These are phyloP conservation scores for Solanum hybrid DNA, from an alignment of 305 asterid species.

Conservation along the genomic window DNA sequence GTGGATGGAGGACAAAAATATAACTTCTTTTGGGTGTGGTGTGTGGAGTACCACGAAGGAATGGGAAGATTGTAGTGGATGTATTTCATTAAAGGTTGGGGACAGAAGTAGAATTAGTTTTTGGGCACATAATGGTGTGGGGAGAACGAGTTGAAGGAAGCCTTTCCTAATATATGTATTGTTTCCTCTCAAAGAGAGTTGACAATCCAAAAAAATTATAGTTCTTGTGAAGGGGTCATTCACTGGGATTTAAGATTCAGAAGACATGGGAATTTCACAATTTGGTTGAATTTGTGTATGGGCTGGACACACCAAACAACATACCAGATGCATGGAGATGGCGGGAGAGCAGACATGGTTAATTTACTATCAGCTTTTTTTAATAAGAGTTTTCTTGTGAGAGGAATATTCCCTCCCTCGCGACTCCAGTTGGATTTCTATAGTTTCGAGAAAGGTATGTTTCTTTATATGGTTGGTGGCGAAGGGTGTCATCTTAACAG, in stretches of 20 bases:
- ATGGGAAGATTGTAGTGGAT: background rate
- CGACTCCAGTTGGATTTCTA: background rate
- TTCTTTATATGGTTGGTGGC: background rate
- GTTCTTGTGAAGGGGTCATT: background rate
- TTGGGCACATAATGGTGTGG: background rate
- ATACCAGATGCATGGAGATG: background rate
- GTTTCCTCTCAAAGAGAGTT: background rate
- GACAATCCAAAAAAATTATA: background rate
- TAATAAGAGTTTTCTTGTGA: background rate
- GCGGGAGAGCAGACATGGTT: background rate
- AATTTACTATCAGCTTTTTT: background rate
- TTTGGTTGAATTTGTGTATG: background rate
- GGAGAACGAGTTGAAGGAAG: background rate
- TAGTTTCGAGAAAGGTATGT: background rate
- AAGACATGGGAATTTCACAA: background rate
- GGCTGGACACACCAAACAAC: background rate
- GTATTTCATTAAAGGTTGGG: background rate
- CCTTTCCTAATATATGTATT: background rate
- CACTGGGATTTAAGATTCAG: background rate
- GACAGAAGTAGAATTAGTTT: background rate
- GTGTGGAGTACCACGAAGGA: background rate
- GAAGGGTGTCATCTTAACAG: background rate
- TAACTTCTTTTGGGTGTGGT: background rate
- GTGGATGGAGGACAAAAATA: background rate
- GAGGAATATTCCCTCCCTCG: background rate